A percentile compares a stretch with the other conserved stretches of the same genome.
These are phyloP conservation scores for Seiridium cupressi DNA, from an alignment of 2,329 filamentous ascomycete species.

Conservation along the genomic window DNA sequence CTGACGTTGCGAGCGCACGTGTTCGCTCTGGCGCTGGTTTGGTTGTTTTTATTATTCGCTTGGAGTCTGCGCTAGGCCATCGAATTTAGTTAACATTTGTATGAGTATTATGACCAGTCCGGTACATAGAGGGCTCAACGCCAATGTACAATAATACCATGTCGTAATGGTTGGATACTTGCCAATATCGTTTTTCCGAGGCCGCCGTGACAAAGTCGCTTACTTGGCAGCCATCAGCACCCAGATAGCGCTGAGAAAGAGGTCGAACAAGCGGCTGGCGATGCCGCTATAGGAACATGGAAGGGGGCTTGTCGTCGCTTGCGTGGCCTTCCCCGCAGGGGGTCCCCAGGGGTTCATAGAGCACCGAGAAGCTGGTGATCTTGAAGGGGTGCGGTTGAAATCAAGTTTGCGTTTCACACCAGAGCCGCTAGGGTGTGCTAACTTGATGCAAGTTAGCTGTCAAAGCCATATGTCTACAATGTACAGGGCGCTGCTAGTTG, in stretches of 20 bases:
- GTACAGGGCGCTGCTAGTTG: too few relatives aligned
- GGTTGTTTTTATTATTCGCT: too few relatives aligned
- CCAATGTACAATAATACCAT: neutral
- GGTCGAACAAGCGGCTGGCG: too few relatives aligned
- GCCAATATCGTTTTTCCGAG: neutral
- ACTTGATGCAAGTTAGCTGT: neutral
- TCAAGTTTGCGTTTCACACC: neutral
- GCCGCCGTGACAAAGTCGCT: neutral
- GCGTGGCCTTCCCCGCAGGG: neutral
- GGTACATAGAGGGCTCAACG: neutral
- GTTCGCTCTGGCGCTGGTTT: too few relatives aligned
- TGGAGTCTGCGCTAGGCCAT: too few relatives aligned
- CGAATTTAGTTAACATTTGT: neutral
- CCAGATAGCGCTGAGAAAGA: too few relatives aligned
- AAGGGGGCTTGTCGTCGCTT: neutral
- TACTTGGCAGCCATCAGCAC: neutral
- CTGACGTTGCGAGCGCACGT: too few relatives aligned
- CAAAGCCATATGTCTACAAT: too few relatives aligned
- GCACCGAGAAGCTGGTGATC: neutral
- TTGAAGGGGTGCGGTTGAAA: neutral
- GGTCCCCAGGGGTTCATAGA: neutral
- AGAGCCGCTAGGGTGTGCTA: neutral
- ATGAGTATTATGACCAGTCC: neutral
- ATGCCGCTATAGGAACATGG: neutral
- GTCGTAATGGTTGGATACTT: neutral